phyloP scores from a whole-genome alignment of 108 stramenopile genomes.

The Stephanodiscus minutulus region DNA sequence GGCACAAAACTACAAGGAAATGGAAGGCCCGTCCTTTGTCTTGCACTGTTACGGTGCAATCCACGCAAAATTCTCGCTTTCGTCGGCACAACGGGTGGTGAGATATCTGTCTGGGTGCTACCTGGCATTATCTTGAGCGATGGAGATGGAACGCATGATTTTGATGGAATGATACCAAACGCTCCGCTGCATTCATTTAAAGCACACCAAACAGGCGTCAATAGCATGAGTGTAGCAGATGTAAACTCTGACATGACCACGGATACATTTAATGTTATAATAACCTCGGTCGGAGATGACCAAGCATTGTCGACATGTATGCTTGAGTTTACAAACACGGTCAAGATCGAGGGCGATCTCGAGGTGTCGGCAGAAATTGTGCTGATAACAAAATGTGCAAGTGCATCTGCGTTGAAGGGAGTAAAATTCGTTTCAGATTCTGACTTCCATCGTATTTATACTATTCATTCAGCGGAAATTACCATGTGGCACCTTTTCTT shows the following conservation, averaged over 20 bases:
- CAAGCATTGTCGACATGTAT: slow-evolving; percentile 54
- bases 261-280: slow-evolving; percentile 9
- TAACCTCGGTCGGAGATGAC: slow-evolving; percentile 76
- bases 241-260: background rate
- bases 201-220: slow-evolving; percentile 70
- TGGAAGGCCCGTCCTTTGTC: slow-evolving; percentile 63
- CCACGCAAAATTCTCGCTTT: slow-evolving; percentile 40
- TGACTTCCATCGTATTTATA: slow-evolving; percentile 41
- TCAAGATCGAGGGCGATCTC: background rate
- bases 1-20: slow-evolving; percentile 24
- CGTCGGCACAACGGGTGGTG: slow-evolving; percentile 73
- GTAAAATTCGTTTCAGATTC: slow-evolving; percentile 32
- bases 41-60: slow-evolving; percentile 37
- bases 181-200: slow-evolving; percentile 31
- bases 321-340: slow-evolving; percentile 9
- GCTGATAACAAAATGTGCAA: slow-evolving; percentile 36
- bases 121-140: slow-evolving; percentile 15
- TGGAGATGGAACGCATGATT: background rate
- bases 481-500: slow-evolving; percentile 51
- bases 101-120: slow-evolving; percentile 57
- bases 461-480: slow-evolving; percentile 57
- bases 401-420: slow-evolving; percentile 72
- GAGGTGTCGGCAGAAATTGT: background rate
- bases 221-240: slow-evolving; percentile 48
- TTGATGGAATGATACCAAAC: slow-evolving; percentile 19